Percentiles rank a stretch among this genome's conserved stretches.
Evolutionary conservation across 2,329 filamentous ascomycete species (phyloP).

Genomic region (Diaporthe ilicicola): DNA sequence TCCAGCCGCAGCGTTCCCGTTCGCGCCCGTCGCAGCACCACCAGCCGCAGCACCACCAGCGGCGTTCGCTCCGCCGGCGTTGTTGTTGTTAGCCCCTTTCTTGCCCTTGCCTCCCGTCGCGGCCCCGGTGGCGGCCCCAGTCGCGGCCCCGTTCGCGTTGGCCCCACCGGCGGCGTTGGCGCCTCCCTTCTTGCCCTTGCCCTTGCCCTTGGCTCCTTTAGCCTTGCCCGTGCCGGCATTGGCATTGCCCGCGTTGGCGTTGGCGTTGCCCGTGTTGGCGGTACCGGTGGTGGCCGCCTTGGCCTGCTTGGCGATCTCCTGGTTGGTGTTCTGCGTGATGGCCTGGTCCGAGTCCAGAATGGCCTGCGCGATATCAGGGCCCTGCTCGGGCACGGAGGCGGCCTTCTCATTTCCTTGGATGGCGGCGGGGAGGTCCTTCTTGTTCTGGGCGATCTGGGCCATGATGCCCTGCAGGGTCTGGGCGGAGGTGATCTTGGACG

Average conservation of each 20-base stretch:
- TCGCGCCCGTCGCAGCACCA: neutral
- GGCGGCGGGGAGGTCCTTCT: slow-evolving; percentile 57
- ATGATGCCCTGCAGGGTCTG: slow-evolving; percentile 53
- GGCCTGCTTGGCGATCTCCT: slow-evolving; percentile 12
- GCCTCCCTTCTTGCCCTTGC: neutral
- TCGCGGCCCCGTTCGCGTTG: neutral
- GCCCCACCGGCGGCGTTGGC: neutral
- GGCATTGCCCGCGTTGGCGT: neutral
- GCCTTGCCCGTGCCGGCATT: neutral
- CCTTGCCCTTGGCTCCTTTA: slow-evolving; percentile 6
- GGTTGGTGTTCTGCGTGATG: neutral
- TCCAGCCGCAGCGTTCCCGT: neutral
- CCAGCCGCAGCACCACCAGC: neutral
- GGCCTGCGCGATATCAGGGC: slow-evolving; percentile 31
- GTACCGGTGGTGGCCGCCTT: neutral
- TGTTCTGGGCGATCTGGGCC: slow-evolving; percentile 58
- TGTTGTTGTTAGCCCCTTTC: neutral
- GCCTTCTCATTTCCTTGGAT: slow-evolving; percentile 51
- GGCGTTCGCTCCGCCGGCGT: neutral
- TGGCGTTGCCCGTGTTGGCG: neutral
- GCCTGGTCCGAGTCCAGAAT: slow-evolving; percentile 23
- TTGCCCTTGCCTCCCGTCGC: neutral
- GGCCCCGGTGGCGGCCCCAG: neutral
- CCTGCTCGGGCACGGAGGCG: slow-evolving; percentile 39
- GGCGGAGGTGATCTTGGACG: slow-evolving; percentile 52